Conservation (phyloP, 148 eudicot species). For the Silene latifolia region DNA sequence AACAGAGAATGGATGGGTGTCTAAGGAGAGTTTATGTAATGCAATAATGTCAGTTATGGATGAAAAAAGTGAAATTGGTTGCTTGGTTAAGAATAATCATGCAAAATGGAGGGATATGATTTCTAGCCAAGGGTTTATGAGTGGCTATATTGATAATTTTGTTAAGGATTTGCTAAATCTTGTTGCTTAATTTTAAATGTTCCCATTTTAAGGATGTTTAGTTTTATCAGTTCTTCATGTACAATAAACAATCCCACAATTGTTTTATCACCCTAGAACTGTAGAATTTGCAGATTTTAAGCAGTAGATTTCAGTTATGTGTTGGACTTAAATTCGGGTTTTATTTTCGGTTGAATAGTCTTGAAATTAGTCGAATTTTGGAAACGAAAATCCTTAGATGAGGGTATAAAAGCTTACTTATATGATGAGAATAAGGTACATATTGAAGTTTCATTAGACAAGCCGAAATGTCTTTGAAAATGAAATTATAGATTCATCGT, state of each 20-base stretch:
- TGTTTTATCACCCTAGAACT: no score
- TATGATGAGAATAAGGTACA: no score
- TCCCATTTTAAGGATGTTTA: no score
- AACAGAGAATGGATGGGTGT: constrained; percentile 50
- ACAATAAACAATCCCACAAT: not conserved
- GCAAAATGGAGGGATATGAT: constrained; percentile 32
- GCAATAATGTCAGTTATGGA: constrained; percentile 51
- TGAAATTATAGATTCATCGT: no score
- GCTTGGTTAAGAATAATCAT: constrained; percentile 30
- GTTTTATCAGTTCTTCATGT: not conserved
- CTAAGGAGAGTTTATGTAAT: constrained; percentile 48
- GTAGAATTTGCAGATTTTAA: no score
- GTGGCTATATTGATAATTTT: constrained; percentile 37
- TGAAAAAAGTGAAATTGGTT: constrained; percentile 29
- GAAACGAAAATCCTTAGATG: no score
- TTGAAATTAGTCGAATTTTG: no score
- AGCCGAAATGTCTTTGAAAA: no score
- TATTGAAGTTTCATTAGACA: no score
- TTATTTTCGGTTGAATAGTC: no score
- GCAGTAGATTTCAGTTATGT: not conserved
- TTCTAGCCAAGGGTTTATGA: constrained; percentile 32
- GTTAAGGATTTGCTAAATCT: constrained; percentile 27
- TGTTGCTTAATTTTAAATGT: not conserved
- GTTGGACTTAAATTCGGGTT: no score
- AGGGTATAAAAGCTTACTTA: no score